Evolutionary conservation across 2,329 filamentous ascomycete genomes (phyloP).

Genomic region (Colletotrichum siamense): DNA sequence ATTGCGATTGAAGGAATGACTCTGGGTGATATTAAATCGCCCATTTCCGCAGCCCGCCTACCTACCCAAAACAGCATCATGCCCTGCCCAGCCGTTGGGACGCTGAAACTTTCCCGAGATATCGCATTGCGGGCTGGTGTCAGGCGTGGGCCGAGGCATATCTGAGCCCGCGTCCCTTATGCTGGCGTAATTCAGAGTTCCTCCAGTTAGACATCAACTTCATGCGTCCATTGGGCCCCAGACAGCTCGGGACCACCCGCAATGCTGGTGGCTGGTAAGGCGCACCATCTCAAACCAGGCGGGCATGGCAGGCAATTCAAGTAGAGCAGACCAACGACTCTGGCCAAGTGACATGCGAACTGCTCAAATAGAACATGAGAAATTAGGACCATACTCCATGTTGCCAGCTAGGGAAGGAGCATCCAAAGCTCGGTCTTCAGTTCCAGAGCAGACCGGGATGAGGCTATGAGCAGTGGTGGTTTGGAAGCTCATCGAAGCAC

Average conservation of each 20-base stretch:
- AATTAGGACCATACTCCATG: background rate
- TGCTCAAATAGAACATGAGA: background rate
- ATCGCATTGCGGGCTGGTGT: background rate
- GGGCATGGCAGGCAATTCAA: background rate
- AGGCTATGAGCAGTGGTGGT: background rate
- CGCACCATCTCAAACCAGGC: background rate
- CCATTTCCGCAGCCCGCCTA: background rate
- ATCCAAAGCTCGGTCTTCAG: background rate
- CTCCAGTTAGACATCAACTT: background rate
- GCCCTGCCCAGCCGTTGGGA: background rate
- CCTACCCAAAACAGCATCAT: conserved; percentile 1
- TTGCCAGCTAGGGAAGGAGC: background rate
- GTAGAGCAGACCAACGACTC: background rate
- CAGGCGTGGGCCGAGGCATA: background rate
- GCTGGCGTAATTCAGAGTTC: background rate
- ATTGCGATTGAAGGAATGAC: background rate
- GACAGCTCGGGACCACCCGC: background rate
- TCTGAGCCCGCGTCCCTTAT: background rate
- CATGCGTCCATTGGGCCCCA: background rate
- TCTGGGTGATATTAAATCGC: background rate
- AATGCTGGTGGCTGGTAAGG: background rate
- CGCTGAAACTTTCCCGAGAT: conserved; percentile 8
- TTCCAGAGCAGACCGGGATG: background rate
- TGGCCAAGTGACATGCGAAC: background rate
- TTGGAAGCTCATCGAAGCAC: conserved; percentile 20